Conservation (phyloP, 768 basidiomycete genomes). For the Rhodotorula paludigena region DNA sequence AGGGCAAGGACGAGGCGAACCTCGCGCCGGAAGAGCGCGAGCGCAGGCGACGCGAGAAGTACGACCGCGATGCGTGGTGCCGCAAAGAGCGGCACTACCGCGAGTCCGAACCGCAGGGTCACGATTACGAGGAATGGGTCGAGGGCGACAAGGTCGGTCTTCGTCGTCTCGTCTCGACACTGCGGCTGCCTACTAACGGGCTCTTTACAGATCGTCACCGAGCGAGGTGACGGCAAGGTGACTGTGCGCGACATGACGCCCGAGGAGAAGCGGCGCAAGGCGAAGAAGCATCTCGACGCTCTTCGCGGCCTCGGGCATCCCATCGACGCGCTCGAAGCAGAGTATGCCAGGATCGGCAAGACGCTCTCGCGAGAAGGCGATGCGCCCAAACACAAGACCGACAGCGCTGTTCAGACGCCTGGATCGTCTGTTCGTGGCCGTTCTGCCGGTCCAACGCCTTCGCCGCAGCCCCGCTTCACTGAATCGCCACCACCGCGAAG, state of each 20-base stretch:
- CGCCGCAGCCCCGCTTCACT: not conserved
- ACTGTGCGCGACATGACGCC: conserved; percentile 24
- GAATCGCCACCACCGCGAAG: conserved; percentile 8
- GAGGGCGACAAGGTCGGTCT: conserved; percentile 27
- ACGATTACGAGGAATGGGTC: conserved; percentile 6
- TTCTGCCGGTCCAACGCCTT: conserved; percentile 1
- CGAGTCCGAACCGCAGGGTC: conserved; percentile 22
- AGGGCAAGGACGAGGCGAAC: conserved; percentile 6
- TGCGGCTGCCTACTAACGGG: not conserved
- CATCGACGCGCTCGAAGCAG: conserved; percentile 23
- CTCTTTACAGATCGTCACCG: conserved; percentile 20
- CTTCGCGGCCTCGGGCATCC: conserved; percentile 30
- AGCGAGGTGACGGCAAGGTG: conserved; percentile 15
- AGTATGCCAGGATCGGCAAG: conserved; percentile 15
- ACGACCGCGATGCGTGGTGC: conserved; percentile 36
- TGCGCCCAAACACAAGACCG: not conserved
- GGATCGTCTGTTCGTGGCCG: not conserved
- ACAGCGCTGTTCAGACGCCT: not conserved
- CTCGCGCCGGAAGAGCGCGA: conserved; percentile 26
- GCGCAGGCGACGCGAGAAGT: conserved; percentile 22
- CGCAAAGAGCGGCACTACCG: conserved; percentile 31
- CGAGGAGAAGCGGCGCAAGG: conserved; percentile 25
- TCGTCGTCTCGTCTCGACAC: not conserved
- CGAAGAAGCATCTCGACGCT: conserved; percentile 36
- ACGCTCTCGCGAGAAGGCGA: not conserved